Evolutionary conservation across 495 filamentous ascomycete genomes (phyloP), one percentile per base, ranked within the genome.

Genomic region (Trypethelium eluteriae): DNA sequence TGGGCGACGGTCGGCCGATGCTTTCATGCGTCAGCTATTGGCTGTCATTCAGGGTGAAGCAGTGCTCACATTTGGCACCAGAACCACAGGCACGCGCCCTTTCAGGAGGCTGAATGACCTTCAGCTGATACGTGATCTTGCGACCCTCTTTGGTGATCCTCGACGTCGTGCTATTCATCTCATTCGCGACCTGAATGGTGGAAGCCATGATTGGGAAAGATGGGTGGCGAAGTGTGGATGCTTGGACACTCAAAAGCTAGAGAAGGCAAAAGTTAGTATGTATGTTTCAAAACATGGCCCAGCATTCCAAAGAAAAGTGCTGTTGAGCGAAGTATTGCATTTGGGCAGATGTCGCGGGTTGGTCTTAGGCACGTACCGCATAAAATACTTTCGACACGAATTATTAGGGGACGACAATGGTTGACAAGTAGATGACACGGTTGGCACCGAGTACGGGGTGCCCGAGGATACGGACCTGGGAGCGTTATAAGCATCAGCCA

Each of bases 1-100:
- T 6, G 94, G 94, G 62, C 94, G 91, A 71, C 94, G 89, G 77
- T 98, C 94, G 71, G 94, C 92, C 67, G 93, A 96, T 44, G 93
- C 92, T 96, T 69, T 47, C 41, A 9, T 9, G 12, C 2, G 9
- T 46, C 65, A 67, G 72, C 64, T 68, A 64, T 56, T 25, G 66
- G 34, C 11, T 2, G 10, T 62, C 10, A 35, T 32, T 44, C n/a
- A 57, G n/a, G 39, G 10, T 47, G 46, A 47, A 11, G 56, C 38
- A 68, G 47, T 50, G 35, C 92, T 74, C 81, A 95, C 91, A 95
- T 78, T 97, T 97, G 32, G 93, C 92, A 53, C 94, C 94, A 44
- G 91, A 89, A 72, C 94, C 94, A 75, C 94, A 98, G 36, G 94
- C 94, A 82, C 94, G 83, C n/a, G 94, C 94, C 67, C 93, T 88